Base-by-base conservation (phyloP, 2,329 filamentous ascomycete species). In the Xylaria multiplex region DNA sequence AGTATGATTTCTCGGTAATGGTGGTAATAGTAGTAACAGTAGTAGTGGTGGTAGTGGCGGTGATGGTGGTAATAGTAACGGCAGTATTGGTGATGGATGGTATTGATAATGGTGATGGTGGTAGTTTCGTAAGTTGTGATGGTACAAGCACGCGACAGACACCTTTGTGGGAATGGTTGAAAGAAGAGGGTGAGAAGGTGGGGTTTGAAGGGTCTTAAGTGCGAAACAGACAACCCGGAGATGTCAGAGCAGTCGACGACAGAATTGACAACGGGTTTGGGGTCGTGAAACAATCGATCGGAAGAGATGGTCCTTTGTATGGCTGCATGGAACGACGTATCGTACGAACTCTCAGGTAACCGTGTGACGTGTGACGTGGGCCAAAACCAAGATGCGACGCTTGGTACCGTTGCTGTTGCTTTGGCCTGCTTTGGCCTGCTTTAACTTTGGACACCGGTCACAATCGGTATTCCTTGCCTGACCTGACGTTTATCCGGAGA, bases 261-360 rank as follows among this genome's bases (percentile, higher is more conserved):
- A 13, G 35, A 11, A 30, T 59, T 27, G 59, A 58, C 37, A 32
- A 22, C 13, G 16, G 35, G 13, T 27, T 35, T 42, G 52, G 50
- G 46, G 45, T 52, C 50, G 58, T 69, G 65, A 65, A 67, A 65
- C 59, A 61, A 30, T 57, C 52, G 35, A 57, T 56, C 49, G 65
- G 59, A 63, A 61, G 59, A 62, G 62, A 62, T 59, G 56, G 55
- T 27, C 55, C 69, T 69, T 68, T 68, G 69, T 69, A 62, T 68
- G 62, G 65, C 35, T 35, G 52, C 57, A 68, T 71, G 67, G 67
- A 30, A 65, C 56, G 65, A 69, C 43, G 40, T 55, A 66, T 69
- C 67, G 69, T 70, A 69, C 62, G 61, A 69, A 64, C 46, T 3
- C 13, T 35, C 11, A 52, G 60, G 59, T 58, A 64, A 64, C 49